Percentiles rank a stretch among this genome's conserved stretches.
phyloP scores from a whole-genome alignment of 2,329 filamentous ascomycete genomes.

The Cordyceps pruinosa region DNA sequence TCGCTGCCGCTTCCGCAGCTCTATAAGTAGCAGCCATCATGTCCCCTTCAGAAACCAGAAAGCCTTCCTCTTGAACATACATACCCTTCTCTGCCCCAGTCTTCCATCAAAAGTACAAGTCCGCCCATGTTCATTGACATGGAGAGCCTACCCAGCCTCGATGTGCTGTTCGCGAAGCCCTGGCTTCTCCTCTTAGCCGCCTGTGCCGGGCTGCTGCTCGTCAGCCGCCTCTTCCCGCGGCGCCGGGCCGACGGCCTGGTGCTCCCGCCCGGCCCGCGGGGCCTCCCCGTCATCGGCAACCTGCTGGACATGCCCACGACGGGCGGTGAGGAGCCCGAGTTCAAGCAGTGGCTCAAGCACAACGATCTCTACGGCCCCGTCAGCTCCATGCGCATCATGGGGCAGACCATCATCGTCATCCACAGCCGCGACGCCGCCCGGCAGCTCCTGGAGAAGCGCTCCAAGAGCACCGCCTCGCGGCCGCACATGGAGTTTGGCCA shows the following conservation, averaged over 20 bases:
- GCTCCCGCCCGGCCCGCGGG: conserved; percentile 22
- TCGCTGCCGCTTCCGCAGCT: background rate
- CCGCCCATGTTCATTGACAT: background rate
- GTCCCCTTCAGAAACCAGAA: background rate
- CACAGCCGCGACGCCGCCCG: conserved; percentile 28
- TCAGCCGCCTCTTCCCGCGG: background rate
- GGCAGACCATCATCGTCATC: conserved; percentile 32
- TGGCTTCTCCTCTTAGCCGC: background rate
- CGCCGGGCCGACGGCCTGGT: background rate
- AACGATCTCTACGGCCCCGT: conserved; percentile 25
- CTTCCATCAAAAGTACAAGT: background rate
- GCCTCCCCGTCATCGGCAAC: conserved; percentile 38
- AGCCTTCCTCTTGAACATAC: no score
- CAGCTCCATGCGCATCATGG: conserved; percentile 17
- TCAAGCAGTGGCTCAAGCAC: conserved; percentile 27
- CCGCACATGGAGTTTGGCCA: conserved; percentile 22
- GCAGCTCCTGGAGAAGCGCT: conserved; percentile 30
- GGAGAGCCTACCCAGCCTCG: background rate
- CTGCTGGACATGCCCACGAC: conserved; percentile 34
- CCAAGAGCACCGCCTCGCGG: conserved; percentile 22
- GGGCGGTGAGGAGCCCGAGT: conserved; percentile 21
- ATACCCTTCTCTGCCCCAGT: no score
- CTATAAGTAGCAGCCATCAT: background rate
- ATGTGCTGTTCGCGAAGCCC: background rate
- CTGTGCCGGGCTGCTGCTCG: background rate